Percentiles rank a stretch among this genome's conserved stretches.
phyloP scores from a whole-genome alignment of 2,329 filamentous ascomycete species.

The Colletotrichum sansevieriae region DNA sequence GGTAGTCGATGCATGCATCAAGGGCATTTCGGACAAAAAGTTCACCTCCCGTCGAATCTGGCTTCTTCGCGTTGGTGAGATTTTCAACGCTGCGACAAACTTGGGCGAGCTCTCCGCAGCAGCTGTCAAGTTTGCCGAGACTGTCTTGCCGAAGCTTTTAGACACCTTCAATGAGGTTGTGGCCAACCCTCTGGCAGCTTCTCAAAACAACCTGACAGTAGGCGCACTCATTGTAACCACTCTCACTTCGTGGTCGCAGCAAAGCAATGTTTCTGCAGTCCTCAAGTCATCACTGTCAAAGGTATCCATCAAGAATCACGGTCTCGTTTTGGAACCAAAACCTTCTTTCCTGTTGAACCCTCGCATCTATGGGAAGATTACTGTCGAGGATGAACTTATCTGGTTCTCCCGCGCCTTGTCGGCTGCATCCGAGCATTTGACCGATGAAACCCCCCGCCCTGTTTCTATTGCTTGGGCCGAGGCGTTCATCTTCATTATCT shows the following conservation, averaged over 20 bases:
- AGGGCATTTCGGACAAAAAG: conserved; percentile 90
- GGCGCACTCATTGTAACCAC: conserved; percentile 81
- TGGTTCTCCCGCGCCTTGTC: conserved; percentile 82
- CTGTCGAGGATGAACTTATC: conserved; percentile 78
- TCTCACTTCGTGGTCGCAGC: conserved; percentile 68
- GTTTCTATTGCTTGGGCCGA: conserved; percentile 84
- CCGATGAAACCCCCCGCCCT: conserved; percentile 60
- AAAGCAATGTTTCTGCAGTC: conserved; percentile 66
- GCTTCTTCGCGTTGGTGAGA: conserved; percentile 79
- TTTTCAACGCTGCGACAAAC: conserved; percentile 66
- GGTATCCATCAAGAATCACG: conserved; percentile 72
- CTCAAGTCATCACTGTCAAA: conserved; percentile 64
- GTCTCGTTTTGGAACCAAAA: conserved; percentile 80
- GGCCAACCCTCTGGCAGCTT: conserved; percentile 81
- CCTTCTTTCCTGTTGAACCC: conserved; percentile 89
- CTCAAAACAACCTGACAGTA: conserved; percentile 85
- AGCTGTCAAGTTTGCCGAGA: conserved; percentile 65
- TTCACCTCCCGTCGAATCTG: conserved; percentile 82
- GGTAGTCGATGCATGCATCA: conserved; percentile 78
- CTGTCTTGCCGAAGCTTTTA: conserved; percentile 67
- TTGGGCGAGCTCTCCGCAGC: conserved; percentile 44
- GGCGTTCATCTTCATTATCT: conserved; percentile 83
- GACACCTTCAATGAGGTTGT: conserved; percentile 83
- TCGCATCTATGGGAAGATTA: conserved; percentile 86
- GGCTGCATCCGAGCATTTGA: conserved; percentile 69